Base-by-base conservation (phyloP, 2,329 filamentous ascomycete genomes). In the Pyrenochaeta sp. region DNA sequence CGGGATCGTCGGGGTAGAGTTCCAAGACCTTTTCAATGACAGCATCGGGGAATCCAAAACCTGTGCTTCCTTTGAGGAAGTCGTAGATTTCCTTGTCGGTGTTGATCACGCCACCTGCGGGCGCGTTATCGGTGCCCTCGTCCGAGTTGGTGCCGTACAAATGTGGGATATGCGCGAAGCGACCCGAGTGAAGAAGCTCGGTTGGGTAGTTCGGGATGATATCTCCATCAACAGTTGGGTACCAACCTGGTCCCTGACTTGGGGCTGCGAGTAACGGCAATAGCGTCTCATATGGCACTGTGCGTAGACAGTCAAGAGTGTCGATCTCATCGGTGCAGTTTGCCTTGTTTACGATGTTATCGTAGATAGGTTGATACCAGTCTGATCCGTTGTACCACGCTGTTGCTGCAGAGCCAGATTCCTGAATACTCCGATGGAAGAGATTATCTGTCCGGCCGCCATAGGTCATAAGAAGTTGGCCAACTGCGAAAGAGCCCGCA, bases 121-220 rank as follows among this genome's bases (percentile, higher is more conserved):
- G 79, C 0, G 79, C 82, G 63, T 88, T 88, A 9, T 79, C 77
- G 1, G 83, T 84, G 2, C 86, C 88, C 72, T 91, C 88, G 62
- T 90, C 88, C 0, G 82, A 82, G 70, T 90, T 90, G 21, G 81
- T 82, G 7, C 89, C 88, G 49, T 84, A 79, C 3, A 91, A 76
- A 48, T 89, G 81, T 0, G 87, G 86, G 0, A 90, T 82, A 50
- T 85, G 81, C 47, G 88, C 83, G 60, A 90, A 89, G 21, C 81
- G 80, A 39, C 86, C 86, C 2, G 79, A 72, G 3, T 77, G 74
- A 1, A 90, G 75, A 53, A 87, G 83, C 7, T 81, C 71, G 7
- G 82, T 83, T 4, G 81, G 81, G 60, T 80, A 83, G 5, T 79
- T 78, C 7, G 76, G 76, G 2, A 88, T 77, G 35, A 88, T 79